phyloP scores from a whole-genome alignment of 2,329 filamentous ascomycete species.

The Cladosporium sp. region DNA sequence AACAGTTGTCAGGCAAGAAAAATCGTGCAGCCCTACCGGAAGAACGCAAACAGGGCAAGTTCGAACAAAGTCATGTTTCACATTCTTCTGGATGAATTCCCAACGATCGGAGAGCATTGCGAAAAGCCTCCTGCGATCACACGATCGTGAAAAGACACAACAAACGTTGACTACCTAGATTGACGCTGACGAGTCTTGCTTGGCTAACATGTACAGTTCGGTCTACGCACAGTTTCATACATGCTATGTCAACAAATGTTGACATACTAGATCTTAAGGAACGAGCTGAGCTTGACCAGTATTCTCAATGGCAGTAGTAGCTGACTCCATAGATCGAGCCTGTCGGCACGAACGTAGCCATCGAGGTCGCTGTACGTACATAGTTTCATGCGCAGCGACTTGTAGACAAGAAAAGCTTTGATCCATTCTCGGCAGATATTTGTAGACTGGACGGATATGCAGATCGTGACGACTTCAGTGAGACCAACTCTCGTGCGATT shows the following conservation, averaged over 20 bases:
- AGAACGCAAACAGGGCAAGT: neutral
- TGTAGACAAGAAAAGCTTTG: too few species aligned
- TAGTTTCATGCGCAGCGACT: too few species aligned
- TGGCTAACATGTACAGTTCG: too few species aligned
- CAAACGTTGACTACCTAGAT: neutral
- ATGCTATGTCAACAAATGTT: too few species aligned
- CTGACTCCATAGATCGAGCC: too few species aligned
- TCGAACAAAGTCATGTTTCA: constrained; percentile 1
- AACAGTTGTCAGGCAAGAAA: neutral
- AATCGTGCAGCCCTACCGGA: neutral
- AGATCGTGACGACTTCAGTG: neutral
- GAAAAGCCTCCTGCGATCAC: neutral
- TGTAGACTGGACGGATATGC: neutral
- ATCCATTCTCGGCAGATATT: too few species aligned
- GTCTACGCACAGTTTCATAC: too few species aligned
- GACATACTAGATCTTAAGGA: too few species aligned
- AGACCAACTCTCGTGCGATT: neutral
- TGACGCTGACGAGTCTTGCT: neutral
- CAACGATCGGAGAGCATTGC: neutral
- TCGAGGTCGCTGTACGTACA: too few species aligned
- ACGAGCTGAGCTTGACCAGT: too few species aligned
- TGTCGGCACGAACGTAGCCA: too few species aligned
- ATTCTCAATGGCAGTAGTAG: too few species aligned
- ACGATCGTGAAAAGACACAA: neutral
- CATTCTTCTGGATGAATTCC: neutral